Base-by-base conservation (phyloP, 176 grass and related monocot species). In the Eragrostis nindensis region DNA sequence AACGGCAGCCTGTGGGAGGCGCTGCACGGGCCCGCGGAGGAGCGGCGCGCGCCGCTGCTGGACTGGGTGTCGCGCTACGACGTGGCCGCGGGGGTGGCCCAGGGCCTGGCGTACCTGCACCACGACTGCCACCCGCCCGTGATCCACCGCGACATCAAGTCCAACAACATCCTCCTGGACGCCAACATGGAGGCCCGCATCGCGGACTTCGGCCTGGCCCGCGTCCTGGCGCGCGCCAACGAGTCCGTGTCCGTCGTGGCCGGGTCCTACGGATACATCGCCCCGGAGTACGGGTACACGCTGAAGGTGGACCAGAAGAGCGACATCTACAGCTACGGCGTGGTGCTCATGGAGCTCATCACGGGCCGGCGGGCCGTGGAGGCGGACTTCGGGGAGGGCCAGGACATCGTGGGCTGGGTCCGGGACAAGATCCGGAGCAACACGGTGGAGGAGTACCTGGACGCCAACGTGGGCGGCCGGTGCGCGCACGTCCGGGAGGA, bases 291-390 rank as follows among this genome's bases (percentile, higher is more conserved):
- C 50, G 92, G 92, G 17, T 98, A 98, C 92, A 95, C 92, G 52
- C 74, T 95, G 18, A 98, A 94, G 91, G 95, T 98, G 81, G 95
- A 98, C 17, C 86, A 95, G 89, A 98, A 95, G 95, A 95, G 92
- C 73, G 95, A 98, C 83, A 95, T 93, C 75, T 98, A 98, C 88
- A 98, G 95, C 84, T 98, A 87, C 68, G 92, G 95, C 1, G 92
- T 98, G 80, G 95, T 98, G 22, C 79, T 98, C 17, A 95, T 98
- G 95, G 95, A 98, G 85, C 90, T 98, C 6, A 70, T 93, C 68
- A 98, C 92, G 9, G 92, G 95, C 1, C 60, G 84, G 42, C 66
- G 88, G 8, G 88, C 95, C 2, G 91, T 98, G 46, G 90, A 98
- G 78, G 18, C 86, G 16, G 92, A 90, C 83, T 95, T 93, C 54